phyloP scores from a whole-genome alignment of 805 yeast species.

The Geotrichum ghanense region DNA sequence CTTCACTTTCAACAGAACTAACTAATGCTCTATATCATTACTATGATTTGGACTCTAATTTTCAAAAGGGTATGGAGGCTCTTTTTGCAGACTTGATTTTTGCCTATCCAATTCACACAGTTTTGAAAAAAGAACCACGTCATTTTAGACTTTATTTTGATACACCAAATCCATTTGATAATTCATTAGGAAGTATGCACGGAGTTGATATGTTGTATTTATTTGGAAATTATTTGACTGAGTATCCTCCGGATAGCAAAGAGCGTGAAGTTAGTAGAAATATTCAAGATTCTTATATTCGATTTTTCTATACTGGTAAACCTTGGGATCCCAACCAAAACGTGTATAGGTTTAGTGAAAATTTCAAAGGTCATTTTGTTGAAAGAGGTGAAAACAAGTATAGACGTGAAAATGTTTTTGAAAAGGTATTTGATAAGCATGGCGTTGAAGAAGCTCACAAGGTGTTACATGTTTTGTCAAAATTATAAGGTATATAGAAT shows the following conservation, averaged over 20 bases:
- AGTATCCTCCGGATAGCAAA: conserved; percentile 3
- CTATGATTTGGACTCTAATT: not conserved
- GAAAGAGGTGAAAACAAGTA: not conserved
- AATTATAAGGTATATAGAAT: too few relatives aligned
- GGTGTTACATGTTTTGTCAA: too few relatives aligned
- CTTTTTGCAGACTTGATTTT: not conserved
- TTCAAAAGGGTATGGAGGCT: not conserved
- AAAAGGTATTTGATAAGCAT: not conserved
- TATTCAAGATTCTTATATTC: conserved; percentile 20
- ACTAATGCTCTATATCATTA: not conserved
- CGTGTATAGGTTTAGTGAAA: not conserved
- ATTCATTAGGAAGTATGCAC: conserved; percentile 22
- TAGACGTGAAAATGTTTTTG: not conserved
- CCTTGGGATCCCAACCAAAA: conserved; percentile 19
- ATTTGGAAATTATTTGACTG: conserved; percentile 18
- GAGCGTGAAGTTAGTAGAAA: conserved; percentile 11
- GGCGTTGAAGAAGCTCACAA: not conserved
- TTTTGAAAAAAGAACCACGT: not conserved
- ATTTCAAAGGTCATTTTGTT: not conserved
- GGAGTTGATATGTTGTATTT: conserved; percentile 26
- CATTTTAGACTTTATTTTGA: conserved; percentile 20
- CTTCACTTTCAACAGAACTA: not conserved
- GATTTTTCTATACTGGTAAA: conserved; percentile 17
- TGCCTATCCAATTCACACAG: not conserved
- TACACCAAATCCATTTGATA: conserved; percentile 20